phyloP scores from a whole-genome alignment of 805 yeast genomes.

The Candida koratica region DNA sequence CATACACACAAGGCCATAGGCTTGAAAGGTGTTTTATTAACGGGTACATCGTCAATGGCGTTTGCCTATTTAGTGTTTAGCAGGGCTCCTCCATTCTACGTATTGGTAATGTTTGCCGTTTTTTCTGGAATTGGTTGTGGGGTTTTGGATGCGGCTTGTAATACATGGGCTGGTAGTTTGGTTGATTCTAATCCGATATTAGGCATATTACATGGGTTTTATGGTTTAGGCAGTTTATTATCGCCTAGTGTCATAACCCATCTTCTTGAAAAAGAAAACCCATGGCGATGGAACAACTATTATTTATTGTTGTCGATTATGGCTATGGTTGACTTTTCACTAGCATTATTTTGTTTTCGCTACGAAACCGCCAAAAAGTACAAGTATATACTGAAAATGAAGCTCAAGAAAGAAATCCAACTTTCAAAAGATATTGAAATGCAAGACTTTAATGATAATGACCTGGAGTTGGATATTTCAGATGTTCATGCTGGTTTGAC shows the following conservation, averaged over 20 bases:
- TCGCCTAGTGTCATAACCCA: constrained; percentile 45
- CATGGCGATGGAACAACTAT: constrained; percentile 48
- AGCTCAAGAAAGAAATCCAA: constrained; percentile 3
- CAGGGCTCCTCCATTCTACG: constrained; percentile 37
- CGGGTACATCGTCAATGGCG: constrained; percentile 34
- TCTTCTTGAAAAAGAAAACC: constrained; percentile 35
- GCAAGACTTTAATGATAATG: constrained; percentile 6
- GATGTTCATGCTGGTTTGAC: constrained; percentile 17
- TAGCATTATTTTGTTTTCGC: constrained; percentile 28
- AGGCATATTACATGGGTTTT: constrained; percentile 50
- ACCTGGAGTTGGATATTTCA: not conserved
- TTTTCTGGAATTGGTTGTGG: constrained; percentile 57
- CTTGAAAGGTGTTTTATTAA: constrained; percentile 39
- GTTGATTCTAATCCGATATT: constrained; percentile 46
- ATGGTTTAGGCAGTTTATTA: constrained; percentile 52
- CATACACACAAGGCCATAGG: constrained; percentile 43
- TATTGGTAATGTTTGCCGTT: constrained; percentile 38
- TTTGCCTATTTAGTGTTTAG: constrained; percentile 37
- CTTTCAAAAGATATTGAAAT: constrained; percentile 15
- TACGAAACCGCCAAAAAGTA: constrained; percentile 46
- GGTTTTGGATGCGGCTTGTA: constrained; percentile 50
- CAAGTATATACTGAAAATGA: constrained; percentile 21
- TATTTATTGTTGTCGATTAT: constrained; percentile 34
- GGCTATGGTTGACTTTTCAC: constrained; percentile 21
- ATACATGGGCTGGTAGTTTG: constrained; percentile 49